phyloP scores from a whole-genome alignment of 2,329 filamentous ascomycete species.

The Byssoonygena ceratinophila region DNA sequence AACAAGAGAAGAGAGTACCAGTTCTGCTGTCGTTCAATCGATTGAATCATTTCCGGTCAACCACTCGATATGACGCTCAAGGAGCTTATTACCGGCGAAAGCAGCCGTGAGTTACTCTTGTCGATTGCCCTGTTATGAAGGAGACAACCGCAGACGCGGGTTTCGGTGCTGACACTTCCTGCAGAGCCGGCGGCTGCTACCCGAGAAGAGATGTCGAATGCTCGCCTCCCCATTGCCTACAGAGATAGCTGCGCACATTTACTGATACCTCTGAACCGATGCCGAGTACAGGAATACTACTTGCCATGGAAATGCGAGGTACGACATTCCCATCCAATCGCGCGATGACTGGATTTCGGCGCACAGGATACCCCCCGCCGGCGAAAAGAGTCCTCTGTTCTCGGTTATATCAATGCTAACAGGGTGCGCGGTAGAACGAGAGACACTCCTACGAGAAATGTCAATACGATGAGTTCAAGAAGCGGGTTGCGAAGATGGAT shows the following conservation, averaged over 20 bases:
- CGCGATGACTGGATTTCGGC: background rate
- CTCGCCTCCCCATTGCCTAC: conserved; percentile 78
- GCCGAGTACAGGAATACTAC: conserved; percentile 84
- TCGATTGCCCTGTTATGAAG: conserved; percentile 7
- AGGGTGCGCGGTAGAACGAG: conserved; percentile 56
- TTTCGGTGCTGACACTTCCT: background rate
- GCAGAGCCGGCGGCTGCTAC: conserved; percentile 44
- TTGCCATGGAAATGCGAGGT: conserved; percentile 97
- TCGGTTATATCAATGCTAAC: background rate
- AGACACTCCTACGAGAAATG: conserved; percentile 98
- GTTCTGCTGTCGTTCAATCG: background rate
- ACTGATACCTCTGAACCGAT: conserved; percentile 89
- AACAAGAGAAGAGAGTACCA: background rate
- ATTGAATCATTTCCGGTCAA: background rate
- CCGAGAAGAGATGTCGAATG: conserved; percentile 87
- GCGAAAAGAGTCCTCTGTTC: background rate
- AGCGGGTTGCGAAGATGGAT: conserved; percentile 96
- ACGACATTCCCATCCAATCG: conserved; percentile 21
- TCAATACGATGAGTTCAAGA: conserved; percentile 98
- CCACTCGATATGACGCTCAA: conserved; percentile 35
- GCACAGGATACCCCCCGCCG: background rate
- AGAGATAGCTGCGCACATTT: conserved; percentile 92
- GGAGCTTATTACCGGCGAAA: conserved; percentile 41
- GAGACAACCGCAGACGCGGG: no score
- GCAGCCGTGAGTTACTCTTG: conserved; percentile 25